Conservation (phyloP, 2,329 filamentous ascomycete species). For the Colletotrichum sansevieriae region DNA sequence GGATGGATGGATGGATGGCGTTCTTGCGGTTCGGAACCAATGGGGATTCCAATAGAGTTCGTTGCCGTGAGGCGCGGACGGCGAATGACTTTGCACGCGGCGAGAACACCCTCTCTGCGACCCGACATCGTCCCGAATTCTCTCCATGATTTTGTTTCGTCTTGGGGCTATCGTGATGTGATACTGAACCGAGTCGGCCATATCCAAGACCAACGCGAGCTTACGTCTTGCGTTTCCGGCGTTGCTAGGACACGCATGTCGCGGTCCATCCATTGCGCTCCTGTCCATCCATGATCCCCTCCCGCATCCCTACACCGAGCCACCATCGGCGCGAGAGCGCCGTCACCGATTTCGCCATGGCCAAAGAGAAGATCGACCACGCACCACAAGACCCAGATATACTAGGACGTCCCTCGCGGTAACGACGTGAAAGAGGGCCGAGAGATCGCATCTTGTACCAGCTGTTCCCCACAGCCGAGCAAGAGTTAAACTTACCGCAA, state of each 20-base stretch:
- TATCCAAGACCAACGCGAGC: neutral
- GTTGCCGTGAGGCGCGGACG: slow-evolving; percentile 21
- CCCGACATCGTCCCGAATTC: slow-evolving; percentile 22
- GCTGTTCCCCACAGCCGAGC: neutral
- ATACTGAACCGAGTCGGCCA: neutral
- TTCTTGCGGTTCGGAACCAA: slow-evolving; percentile 8
- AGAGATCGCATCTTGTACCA: slow-evolving; percentile 18
- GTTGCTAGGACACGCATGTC: slow-evolving; percentile 24
- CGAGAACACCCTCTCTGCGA: slow-evolving; percentile 2
- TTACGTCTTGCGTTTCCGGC: slow-evolving; percentile 21
- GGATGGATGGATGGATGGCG: neutral
- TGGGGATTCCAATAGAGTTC: slow-evolving; percentile 15
- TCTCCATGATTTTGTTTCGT: slow-evolving; percentile 14
- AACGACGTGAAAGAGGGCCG: neutral
- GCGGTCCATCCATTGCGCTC: slow-evolving; percentile 25
- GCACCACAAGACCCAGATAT: slow-evolving; percentile 2
- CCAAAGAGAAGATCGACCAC: neutral
- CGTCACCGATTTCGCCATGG: slow-evolving; percentile 21
- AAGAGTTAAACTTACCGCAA: too few relatives aligned
- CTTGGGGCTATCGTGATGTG: neutral
- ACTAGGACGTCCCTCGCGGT: slow-evolving; percentile 25
- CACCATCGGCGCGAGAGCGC: slow-evolving; percentile 23
- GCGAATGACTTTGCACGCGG: slow-evolving; percentile 20
- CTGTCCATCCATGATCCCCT: slow-evolving; percentile 4
- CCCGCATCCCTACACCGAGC: slow-evolving; percentile 7